Percentiles rank a stretch among this genome's conserved stretches.
phyloP scores from a whole-genome alignment of 768 basidiomycete genomes.

The Lactarius sanguifluus region DNA sequence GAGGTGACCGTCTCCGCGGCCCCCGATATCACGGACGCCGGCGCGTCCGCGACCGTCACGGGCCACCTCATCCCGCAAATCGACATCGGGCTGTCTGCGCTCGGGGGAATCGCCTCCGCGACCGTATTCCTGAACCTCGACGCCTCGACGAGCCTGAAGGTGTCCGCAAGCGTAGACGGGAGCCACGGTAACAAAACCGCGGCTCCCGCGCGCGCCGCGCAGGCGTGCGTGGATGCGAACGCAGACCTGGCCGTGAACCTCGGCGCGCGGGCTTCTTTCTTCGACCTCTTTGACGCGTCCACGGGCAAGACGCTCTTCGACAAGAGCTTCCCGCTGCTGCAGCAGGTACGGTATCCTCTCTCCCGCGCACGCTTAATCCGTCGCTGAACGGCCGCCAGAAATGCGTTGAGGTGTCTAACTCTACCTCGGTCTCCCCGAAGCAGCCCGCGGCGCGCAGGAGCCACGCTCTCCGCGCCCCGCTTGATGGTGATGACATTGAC shows the following conservation, averaged over 20 bases:
- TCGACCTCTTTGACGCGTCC: constrained; percentile 4
- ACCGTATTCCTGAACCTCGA: constrained; percentile 20
- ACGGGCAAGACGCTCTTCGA: constrained; percentile 2
- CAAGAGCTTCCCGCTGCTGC: neutral
- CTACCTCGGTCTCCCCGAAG: neutral
- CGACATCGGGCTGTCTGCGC: constrained; percentile 10
- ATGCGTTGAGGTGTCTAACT: neutral
- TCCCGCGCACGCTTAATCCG: neutral
- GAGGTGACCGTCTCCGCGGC: constrained; percentile 39
- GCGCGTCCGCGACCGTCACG: constrained; percentile 41
- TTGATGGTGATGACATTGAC: neutral
- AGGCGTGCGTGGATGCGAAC: constrained; percentile 19
- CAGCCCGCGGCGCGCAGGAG: neutral
- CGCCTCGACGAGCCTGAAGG: constrained; percentile 5
- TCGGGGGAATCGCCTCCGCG: neutral
- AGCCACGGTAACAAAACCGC: neutral
- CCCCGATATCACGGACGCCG: constrained; percentile 32
- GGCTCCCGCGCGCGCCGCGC: neutral
- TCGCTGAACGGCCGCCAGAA: neutral
- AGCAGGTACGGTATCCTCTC: constrained; percentile 10
- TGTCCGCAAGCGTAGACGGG: neutral
- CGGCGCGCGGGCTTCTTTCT: constrained; percentile 3
- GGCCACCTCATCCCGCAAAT: constrained; percentile 50
- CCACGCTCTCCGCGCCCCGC: neutral
- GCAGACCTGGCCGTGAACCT: constrained; percentile 6